Conservation (phyloP, 2,329 filamentous ascomycete genomes). For the Fusarium ambrosium region DNA sequence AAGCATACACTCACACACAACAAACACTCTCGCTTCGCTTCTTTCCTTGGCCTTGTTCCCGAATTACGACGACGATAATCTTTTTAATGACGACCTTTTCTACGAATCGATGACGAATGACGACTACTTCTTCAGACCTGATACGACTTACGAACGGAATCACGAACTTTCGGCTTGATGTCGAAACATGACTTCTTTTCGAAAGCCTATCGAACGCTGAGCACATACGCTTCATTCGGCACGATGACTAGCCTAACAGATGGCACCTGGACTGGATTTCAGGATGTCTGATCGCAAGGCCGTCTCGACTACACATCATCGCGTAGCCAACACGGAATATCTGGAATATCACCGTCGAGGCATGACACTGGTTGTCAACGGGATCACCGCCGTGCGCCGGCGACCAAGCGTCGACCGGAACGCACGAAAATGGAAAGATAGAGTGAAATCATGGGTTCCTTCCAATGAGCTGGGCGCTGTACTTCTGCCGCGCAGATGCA, state of each 20-base stretch:
- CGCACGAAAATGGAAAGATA: slow-evolving; percentile 46
- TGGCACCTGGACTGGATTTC: slow-evolving; percentile 48
- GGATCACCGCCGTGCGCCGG: slow-evolving; percentile 46
- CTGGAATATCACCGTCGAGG: slow-evolving; percentile 54
- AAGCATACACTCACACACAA: slow-evolving; percentile 30
- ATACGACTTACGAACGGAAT: slow-evolving; percentile 51
- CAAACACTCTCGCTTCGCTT: slow-evolving; percentile 53
- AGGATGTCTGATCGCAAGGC: slow-evolving; percentile 42
- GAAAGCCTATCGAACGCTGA: slow-evolving; percentile 47
- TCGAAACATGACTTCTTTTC: slow-evolving; percentile 48
- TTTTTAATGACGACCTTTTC: slow-evolving; percentile 61
- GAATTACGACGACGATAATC: slow-evolving; percentile 54
- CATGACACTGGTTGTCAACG: slow-evolving; percentile 63
- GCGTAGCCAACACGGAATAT: slow-evolving; percentile 54
- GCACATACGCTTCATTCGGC: slow-evolving; percentile 47
- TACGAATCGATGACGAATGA: slow-evolving; percentile 55
- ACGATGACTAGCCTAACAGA: slow-evolving; percentile 42
- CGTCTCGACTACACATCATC: slow-evolving; percentile 52
- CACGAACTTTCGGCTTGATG: slow-evolving; percentile 51
- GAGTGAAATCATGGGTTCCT: slow-evolving; percentile 47
- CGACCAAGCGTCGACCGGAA: slow-evolving; percentile 14
- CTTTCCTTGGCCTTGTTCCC: slow-evolving; percentile 55
- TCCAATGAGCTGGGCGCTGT: slow-evolving; percentile 49
- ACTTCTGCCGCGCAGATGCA: slow-evolving; percentile 52
- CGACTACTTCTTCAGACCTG: slow-evolving; percentile 49